Evolutionary conservation across 768 basidiomycete genomes (phyloP).

Genomic region (Amanita rimosa): DNA sequence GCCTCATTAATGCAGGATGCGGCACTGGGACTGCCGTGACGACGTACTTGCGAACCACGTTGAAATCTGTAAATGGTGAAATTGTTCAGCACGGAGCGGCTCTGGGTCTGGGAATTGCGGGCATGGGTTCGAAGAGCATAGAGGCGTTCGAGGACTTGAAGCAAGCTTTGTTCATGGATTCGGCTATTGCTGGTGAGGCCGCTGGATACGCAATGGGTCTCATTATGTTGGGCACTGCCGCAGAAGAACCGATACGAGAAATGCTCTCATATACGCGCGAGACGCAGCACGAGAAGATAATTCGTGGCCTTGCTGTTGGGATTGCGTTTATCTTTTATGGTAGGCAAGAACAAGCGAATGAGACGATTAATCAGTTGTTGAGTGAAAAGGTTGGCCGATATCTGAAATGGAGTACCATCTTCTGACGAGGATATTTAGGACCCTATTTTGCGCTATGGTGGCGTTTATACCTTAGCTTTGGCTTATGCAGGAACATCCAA

Average conservation of each 20-base stretch:
- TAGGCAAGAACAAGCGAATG: slow-evolving; percentile 84
- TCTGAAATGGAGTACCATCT: neutral
- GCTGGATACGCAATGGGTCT: slow-evolving; percentile 97
- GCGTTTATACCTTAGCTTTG: slow-evolving; percentile 91
- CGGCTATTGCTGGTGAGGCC: slow-evolving; percentile 92
- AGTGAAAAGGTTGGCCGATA: slow-evolving; percentile 64
- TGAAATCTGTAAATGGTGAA: slow-evolving; percentile 69
- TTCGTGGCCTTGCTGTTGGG: slow-evolving; percentile 89
- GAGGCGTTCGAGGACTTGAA: slow-evolving; percentile 92
- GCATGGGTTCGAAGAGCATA: slow-evolving; percentile 82
- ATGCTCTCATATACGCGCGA: slow-evolving; percentile 96
- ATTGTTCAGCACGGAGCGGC: slow-evolving; percentile 97
- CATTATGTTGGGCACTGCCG: slow-evolving; percentile 93
- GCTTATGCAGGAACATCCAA: slow-evolving; percentile 96
- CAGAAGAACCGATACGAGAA: slow-evolving; percentile 70
- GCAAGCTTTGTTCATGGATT: slow-evolving; percentile 82
- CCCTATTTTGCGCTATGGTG: slow-evolving; percentile 93
- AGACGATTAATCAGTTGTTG: slow-evolving; percentile 65
- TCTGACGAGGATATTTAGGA: slow-evolving; percentile 41
- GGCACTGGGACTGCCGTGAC: slow-evolving; percentile 71
- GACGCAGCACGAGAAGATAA: slow-evolving; percentile 99
- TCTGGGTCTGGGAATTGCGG: slow-evolving; percentile 91
- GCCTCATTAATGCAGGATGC: slow-evolving; percentile 88
- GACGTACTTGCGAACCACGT: slow-evolving; percentile 66
- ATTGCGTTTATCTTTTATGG: slow-evolving; percentile 90